Conservation (phyloP, 371 early-diverging fungal species). For the Haplosporangium sp. region DNA sequence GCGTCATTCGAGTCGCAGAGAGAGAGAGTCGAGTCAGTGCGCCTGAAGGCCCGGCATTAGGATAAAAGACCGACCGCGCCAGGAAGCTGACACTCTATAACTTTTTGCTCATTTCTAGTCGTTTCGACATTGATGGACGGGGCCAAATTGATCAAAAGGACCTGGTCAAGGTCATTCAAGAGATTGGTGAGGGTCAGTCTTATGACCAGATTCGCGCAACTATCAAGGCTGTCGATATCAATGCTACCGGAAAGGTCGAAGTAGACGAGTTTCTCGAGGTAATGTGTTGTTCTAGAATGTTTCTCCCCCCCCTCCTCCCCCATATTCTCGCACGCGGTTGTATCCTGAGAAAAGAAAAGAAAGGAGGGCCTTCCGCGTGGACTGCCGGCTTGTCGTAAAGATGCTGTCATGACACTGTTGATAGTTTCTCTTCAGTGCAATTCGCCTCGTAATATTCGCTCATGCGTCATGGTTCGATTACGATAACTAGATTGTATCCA, state of each 20-base stretch:
- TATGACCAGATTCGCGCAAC: slow-evolving; percentile 84
- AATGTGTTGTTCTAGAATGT: slow-evolving; percentile 16
- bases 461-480: neutral
- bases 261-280: slow-evolving; percentile 89
- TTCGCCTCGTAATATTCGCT: neutral
- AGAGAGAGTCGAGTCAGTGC: too few relatives aligned
- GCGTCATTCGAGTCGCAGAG: too few relatives aligned
- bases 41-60: too few relatives aligned
- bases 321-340: neutral
- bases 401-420: slow-evolving; percentile 8
- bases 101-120: slow-evolving; percentile 56
- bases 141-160: slow-evolving; percentile 82
- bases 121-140: slow-evolving; percentile 78
- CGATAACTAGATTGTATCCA: slow-evolving; percentile 63
- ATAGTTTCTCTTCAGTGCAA: neutral
- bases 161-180: slow-evolving; percentile 75
- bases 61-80: neutral
- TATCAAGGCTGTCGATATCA: slow-evolving; percentile 77
- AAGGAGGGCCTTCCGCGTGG: slow-evolving; percentile 15
- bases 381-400: slow-evolving; percentile 1
- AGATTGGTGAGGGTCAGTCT: slow-evolving; percentile 73
- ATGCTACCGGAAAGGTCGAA: slow-evolving; percentile 79
- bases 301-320: neutral
- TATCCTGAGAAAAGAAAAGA: slow-evolving; percentile 4
- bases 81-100: neutral